Conservation (phyloP, 2,329 filamentous ascomycete genomes). For the Hypoxylon sp. region DNA sequence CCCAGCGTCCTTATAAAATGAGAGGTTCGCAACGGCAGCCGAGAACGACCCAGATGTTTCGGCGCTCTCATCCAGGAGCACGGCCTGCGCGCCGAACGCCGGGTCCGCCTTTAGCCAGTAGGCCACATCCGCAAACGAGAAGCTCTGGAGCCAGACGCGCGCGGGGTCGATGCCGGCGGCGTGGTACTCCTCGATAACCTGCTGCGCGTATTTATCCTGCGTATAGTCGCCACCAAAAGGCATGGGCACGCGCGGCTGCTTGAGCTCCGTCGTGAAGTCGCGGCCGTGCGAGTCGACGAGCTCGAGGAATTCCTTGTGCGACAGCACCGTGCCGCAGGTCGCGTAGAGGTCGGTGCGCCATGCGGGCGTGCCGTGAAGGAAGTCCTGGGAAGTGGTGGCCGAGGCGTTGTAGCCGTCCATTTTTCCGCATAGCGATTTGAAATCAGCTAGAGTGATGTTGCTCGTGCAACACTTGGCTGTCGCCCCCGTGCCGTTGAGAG, state of each 20-base stretch:
- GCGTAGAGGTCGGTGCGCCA: constrained; percentile 76
- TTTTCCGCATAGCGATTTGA: constrained; percentile 75
- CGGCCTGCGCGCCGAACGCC: constrained; percentile 69
- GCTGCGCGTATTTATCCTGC: constrained; percentile 72
- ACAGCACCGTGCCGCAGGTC: constrained; percentile 71
- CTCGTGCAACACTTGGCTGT: constrained; percentile 76
- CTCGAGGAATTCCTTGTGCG: constrained; percentile 71
- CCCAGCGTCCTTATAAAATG: constrained; percentile 66
- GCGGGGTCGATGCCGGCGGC: constrained; percentile 62
- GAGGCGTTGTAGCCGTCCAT: constrained; percentile 73
- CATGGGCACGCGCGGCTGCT: constrained; percentile 76
- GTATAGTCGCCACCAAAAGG: constrained; percentile 74
- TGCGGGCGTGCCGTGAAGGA: constrained; percentile 67
- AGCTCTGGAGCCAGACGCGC: constrained; percentile 73
- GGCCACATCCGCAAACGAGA: constrained; percentile 71
- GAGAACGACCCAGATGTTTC: constrained; percentile 64
- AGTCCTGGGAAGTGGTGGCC: constrained; percentile 68
- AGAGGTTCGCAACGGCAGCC: constrained; percentile 67
- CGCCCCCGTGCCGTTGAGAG: constrained; percentile 62
- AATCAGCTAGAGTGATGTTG: constrained; percentile 76
- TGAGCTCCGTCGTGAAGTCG: constrained; percentile 75
- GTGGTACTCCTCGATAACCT: constrained; percentile 72
- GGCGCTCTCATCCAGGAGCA: constrained; percentile 73
- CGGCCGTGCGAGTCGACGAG: constrained; percentile 68
- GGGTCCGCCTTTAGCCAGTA: constrained; percentile 75